Base-by-base conservation (phyloP, 148 eudicot genomes). In the Rhododendron vialii region DNA sequence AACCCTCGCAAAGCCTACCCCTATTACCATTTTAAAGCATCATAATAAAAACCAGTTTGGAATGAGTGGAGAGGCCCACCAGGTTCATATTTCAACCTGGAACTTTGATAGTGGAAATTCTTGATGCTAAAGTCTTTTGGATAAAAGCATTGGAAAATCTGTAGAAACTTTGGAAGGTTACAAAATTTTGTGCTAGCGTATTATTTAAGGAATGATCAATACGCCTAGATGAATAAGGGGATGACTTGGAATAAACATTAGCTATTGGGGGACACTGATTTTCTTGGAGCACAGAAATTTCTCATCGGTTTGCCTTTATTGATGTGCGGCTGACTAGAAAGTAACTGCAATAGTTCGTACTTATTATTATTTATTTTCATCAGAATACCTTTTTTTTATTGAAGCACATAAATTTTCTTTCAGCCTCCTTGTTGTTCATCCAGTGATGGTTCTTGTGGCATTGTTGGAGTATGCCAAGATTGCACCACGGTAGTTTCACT, bases 401-500 rank as follows among this genome's bases (percentile, higher is more conserved):
- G 85, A 88, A 84, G 83, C 83, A 69, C n/a, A n/a, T 86, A 30
- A n/a, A 51, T 84, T 83, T 82, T 69, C 53, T 79, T 89, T 74
- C 97, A 97, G 99, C 96, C 99, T 86, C 98, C 99, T 86, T 95
- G 98, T 87, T 98, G 99, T 89, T 83, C 98, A 65, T 77, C 99
- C 26, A 87, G 65, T 84, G 92, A 88, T 89, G 89, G 91, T 65
- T 84, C 94, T 45, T 95, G 99, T 90, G 90, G 92, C 84, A 83
- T 90, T 51, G 89, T 89, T 87, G 91, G 91, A 88, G 89, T 93
- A 82, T 98, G 99, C 93, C 90, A 88, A 86, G 98, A 98, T 84
- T 98, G 99, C 87, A 98, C 99, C 76, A 98, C 98, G 97, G 98
- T 98, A 98, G 81, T 75, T 63, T 67, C 41, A 59, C 61, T 38